Evolutionary conservation across 108 stramenopile species (phyloP), one percentile per base, ranked within the genome.

Genomic region (Discostella stelligeroides): DNA sequence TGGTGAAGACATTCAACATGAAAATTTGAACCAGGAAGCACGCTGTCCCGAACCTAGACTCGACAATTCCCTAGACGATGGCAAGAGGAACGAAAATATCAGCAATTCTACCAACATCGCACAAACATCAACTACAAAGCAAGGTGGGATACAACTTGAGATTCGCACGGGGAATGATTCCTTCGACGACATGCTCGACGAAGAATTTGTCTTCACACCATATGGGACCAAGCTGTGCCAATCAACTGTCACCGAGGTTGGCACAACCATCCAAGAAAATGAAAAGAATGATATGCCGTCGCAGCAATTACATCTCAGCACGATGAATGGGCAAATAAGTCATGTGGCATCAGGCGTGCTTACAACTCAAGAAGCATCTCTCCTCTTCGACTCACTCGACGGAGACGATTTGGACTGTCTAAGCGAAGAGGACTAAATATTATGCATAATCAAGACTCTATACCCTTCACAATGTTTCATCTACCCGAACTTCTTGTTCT

Each of bases 171-270:
- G 51, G 1, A 45, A 45, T 45, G 55, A 56, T 56, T 56, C 55
- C 28, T 56, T 56, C 34, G 55, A 56, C 13, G 55, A 56, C 30
- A 56, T 56, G 55, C 55, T 56, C 28, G 55, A 56, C 6, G 55
- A 56, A 38, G 55, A 53, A 24, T 24, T 27, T 25, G 51, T 13
- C 24, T 13, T 23, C 7, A 13, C 27, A 23, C 27, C 51, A 23
- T 25, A 1, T 53, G 51, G 34, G 34, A 34, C 34, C 34, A 34
- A 6, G 5, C 34, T 5, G 34, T 34, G 34, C 34, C 3, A 34
- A 5, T 3, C 34, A 6, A 34, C 34, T 34, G 34, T 34, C 34
- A 6, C 6, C 34, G 34, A 34, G 34, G 34, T 6, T 34, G 34
- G 6, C 6, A 34, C 6, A 6, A 34, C 48, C 7, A 17, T 17